Evolutionary conservation across 495 filamentous ascomycete species (phyloP), one percentile per base, ranked within the genome.

Genomic region (Amphirosellinia nigrospora): DNA sequence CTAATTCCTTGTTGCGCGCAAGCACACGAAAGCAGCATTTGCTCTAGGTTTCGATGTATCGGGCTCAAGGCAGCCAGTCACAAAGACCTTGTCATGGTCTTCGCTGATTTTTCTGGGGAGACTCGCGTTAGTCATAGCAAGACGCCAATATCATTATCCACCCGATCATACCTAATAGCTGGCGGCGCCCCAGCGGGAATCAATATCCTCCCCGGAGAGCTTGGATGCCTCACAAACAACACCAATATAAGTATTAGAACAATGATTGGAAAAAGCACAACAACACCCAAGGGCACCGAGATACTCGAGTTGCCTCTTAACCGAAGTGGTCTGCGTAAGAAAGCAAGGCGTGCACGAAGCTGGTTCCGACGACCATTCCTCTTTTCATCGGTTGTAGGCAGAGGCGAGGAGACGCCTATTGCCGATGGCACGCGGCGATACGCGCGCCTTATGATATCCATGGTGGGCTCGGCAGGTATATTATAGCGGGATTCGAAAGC

Each of bases 11-110:
- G 80, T 99, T 98, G 72, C 96, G 86, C 30, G 96, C 96, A 64
- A 99, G 87, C 23, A 99, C 71, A 99, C 96, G 71, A 99, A 96
- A 19, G 92, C 94, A 60, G 93, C 96, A 79, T 99, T 98, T 73
- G 91, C 96, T 72, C 94, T 88, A 39, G 81, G 79, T 68, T 79
- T 76, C 58, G 89, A 90, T 13, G 86, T 88, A 68, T 92, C 87
- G 23, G 86, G 89, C 64, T 93, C 89, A 67, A 92, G 83, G 80
- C 96, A 99, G 70, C 96, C 96, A 10, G 90, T 92, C 52, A 92
- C 92, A 76, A 99, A 99, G 61, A 97, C 94, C 79, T 96, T 97
- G 83, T 99, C 96, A 81, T 97, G 87, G 73, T 94, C 90, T 82
- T 99, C 96, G 82, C 92, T 97, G 72, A 99, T 99, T 89, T 93